phyloP scores from a whole-genome alignment of 345 rosid genomes.

The Laguncularia racemosa region DNA sequence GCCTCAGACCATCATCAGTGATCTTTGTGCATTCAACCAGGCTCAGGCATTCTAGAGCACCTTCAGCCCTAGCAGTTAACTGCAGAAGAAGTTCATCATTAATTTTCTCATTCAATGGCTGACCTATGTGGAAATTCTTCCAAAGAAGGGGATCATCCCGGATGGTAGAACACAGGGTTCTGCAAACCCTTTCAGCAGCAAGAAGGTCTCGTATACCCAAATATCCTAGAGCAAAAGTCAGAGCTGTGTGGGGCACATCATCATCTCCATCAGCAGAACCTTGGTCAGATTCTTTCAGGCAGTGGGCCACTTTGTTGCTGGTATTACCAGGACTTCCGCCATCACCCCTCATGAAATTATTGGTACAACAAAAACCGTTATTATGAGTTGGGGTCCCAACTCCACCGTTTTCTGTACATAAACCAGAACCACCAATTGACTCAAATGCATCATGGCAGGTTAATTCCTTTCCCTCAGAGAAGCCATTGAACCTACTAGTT shows the following conservation, averaged over 20 bases:
- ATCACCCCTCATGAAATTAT: too few species aligned
- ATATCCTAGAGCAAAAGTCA: slow-evolving; percentile 45
- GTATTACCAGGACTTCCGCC: too few species aligned
- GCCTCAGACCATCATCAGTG: slow-evolving; percentile 57
- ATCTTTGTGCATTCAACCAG: slow-evolving; percentile 68
- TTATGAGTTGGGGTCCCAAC: slow-evolving; percentile 17
- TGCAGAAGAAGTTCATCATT: slow-evolving; percentile 69
- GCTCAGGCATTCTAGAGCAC: slow-evolving; percentile 67
- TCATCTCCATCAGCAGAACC: neutral
- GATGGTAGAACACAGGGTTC: slow-evolving; percentile 35
- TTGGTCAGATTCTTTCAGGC: too few species aligned
- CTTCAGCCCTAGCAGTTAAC: slow-evolving; percentile 62
- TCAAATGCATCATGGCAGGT: slow-evolving; percentile 1
- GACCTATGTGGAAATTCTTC: slow-evolving; percentile 59
- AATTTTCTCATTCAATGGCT: slow-evolving; percentile 67
- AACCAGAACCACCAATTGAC: slow-evolving; percentile 6
- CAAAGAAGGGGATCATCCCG: slow-evolving; percentile 55
- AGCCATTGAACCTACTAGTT: neutral
- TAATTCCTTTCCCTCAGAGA: slow-evolving; percentile 6
- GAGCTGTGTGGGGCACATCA: slow-evolving; percentile 40
- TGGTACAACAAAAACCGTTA: too few species aligned
- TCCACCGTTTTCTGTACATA: neutral
- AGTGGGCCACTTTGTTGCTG: too few species aligned
- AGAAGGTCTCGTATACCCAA: slow-evolving; percentile 64
- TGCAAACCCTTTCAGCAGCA: slow-evolving; percentile 46